Base-by-base conservation (phyloP, 805 yeast species). In the Lachancea sp. region DNA sequence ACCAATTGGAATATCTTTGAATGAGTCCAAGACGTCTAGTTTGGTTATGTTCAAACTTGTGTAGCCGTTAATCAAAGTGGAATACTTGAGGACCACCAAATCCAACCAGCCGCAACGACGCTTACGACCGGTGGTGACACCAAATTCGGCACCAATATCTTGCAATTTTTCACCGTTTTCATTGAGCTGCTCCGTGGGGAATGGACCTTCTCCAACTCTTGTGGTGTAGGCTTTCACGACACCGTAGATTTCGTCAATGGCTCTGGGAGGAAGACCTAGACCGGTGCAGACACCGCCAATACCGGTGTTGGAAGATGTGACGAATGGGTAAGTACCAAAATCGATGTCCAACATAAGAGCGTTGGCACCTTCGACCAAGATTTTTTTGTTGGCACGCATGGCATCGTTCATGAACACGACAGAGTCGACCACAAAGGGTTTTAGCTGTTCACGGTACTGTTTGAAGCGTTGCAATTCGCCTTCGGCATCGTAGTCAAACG, bases 71-170 rank as follows among this genome's bases (percentile, higher is more conserved):
- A 93, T 87, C 63, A 82, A 68, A 47, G 89, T 80, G 32, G 97
- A 88, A 71, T 93, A 91, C 67, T 85, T 86, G 67, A 93, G 73
- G 22, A 93, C 96, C 19, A 93, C 98, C 58, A 93, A 74, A 69
- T 93, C 99, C 63, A 93, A 80, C 99, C 99, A 93, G 47, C 99
- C 99, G 68, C 99, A 93, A 71, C 99, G 82, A 75, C 99, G 85
- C 77, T 90, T 89, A 73, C 99, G 83, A 55, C 99, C 99, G 31
- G 99, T 93, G 52, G 99, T 93, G 56, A 93, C 99, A 69, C 99
- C 99, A 60, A 65, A 86, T 70, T 93, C 99, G 47, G 90, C 95
- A 60, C 99, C 99, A 51, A 93, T 86, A 36, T 74, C 69, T 68
- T 93, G 99, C 62, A 93, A 74, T 54, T 79, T 78, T 59, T 85